phyloP scores from a whole-genome alignment of 108 stramenopile genomes.

The Nannochloropsis gaditana region DNA sequence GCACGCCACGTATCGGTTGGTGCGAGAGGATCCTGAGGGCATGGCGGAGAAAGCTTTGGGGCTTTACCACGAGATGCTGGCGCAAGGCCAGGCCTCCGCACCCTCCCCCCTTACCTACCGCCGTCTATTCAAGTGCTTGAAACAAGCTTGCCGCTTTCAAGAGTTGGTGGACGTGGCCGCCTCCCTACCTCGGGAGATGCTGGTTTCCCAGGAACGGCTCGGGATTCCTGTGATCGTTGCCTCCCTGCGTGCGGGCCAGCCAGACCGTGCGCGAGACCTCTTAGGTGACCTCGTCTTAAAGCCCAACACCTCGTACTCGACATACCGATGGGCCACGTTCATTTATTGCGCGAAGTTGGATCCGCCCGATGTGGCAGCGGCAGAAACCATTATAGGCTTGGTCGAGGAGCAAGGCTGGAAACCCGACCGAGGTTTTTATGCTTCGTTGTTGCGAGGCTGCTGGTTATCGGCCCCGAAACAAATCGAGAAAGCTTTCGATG shows the following conservation, averaged over 20 bases:
- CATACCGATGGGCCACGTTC: slow-evolving; percentile 19
- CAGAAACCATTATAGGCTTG: not conserved
- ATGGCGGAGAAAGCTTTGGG: not conserved
- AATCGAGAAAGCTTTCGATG: slow-evolving; percentile 13
- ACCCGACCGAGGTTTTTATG: not conserved
- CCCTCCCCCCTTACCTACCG: not conserved
- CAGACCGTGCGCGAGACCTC: not conserved
- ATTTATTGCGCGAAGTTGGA: slow-evolving; percentile 17
- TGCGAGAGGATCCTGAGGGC: not conserved
- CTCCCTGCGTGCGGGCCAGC: not conserved
- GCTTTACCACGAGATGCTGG: slow-evolving; percentile 4
- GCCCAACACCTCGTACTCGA: not conserved
- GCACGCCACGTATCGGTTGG: not conserved
- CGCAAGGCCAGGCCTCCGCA: not conserved
- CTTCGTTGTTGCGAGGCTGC: not conserved
- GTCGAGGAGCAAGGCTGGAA: not conserved
- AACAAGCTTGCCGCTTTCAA: not conserved
- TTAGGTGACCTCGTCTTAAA: not conserved
- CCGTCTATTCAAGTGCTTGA: slow-evolving; percentile 17
- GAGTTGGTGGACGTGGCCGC: not conserved
- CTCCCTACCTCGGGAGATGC: not conserved
- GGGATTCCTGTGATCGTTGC: not conserved
- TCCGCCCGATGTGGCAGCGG: not conserved
- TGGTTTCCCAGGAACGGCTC: not conserved
- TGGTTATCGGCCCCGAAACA: not conserved